phyloP scores from a whole-genome alignment of 2,329 filamentous ascomycete species.

The Calonectria pseudoturangicola region DNA sequence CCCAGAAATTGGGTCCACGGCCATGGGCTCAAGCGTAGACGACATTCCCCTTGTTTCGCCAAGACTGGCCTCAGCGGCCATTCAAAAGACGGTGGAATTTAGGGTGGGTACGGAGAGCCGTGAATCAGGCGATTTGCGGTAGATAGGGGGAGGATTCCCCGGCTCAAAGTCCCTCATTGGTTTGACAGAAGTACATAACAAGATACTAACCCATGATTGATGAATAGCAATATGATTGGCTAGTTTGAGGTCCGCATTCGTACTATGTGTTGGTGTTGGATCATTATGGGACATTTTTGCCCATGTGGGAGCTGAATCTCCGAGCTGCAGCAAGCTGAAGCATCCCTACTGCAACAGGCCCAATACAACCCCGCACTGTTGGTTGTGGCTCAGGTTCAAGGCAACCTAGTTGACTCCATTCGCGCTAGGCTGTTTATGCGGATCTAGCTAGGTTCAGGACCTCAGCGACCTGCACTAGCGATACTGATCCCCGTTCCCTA shows the following conservation, averaged over 20 bases:
- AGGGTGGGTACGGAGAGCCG: constrained; percentile 24
- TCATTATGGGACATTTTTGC: not conserved
- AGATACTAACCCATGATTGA: constrained; percentile 1
- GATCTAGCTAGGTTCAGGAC: not conserved
- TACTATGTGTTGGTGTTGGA: not conserved
- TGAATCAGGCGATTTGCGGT: not conserved
- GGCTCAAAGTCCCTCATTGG: not conserved
- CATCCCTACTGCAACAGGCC: not conserved
- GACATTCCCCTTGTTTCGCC: constrained; percentile 52
- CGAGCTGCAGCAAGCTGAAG: constrained; percentile 7
- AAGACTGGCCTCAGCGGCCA: constrained; percentile 5
- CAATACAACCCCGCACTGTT: not conserved
- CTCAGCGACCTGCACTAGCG: not conserved
- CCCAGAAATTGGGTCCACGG: constrained; percentile 44
- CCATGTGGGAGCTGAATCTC: constrained; percentile 9
- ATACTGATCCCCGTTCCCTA: not conserved
- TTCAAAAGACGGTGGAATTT: constrained; percentile 43
- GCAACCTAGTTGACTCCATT: too few relatives aligned
- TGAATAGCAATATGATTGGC: not conserved
- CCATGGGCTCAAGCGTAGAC: constrained; percentile 50
- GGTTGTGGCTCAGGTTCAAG: not conserved
- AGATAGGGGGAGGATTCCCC: not conserved
- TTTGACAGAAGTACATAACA: not conserved
- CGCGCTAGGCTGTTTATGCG: not conserved
- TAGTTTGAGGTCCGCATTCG: not conserved